These are phyloP conservation scores for Wickerhamiella sergipiensis DNA, from an alignment of 805 yeast species.

Conservation along the genomic window DNA sequence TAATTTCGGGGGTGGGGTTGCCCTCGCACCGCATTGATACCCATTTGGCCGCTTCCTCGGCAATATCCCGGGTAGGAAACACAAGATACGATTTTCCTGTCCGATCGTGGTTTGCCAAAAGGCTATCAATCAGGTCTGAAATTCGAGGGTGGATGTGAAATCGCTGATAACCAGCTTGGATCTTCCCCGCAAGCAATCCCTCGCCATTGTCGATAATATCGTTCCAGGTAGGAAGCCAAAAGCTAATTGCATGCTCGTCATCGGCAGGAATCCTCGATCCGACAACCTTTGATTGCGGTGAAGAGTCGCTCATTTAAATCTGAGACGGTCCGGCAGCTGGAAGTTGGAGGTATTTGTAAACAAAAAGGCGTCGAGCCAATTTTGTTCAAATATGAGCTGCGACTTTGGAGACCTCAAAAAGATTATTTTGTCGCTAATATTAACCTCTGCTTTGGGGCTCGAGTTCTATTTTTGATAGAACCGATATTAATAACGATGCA, in stretches of 20 bases:
- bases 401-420: no score
- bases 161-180: conserved; percentile 1
- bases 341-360: no score
- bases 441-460: no score
- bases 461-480: no score
- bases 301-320: not conserved
- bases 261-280: conserved; percentile 2
- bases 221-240: conserved; percentile 1
- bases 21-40: not conserved
- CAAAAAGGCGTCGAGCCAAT: no score
- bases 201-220: conserved; percentile 1
- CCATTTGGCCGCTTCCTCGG: not conserved
- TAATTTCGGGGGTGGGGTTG: not conserved
- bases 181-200: not conserved
- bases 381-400: no score
- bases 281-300: not conserved
- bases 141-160: conserved; percentile 1
- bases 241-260: conserved; percentile 1
- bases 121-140: not conserved
- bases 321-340: no score
- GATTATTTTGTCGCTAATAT: no score
- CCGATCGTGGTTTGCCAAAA: not conserved
- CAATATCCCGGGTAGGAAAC: conserved; percentile 1
- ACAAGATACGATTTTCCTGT: not conserved
- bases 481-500: no score